Evolutionary conservation across 2,329 filamentous ascomycete species (phyloP).

Genomic region (Xylaria sp.): DNA sequence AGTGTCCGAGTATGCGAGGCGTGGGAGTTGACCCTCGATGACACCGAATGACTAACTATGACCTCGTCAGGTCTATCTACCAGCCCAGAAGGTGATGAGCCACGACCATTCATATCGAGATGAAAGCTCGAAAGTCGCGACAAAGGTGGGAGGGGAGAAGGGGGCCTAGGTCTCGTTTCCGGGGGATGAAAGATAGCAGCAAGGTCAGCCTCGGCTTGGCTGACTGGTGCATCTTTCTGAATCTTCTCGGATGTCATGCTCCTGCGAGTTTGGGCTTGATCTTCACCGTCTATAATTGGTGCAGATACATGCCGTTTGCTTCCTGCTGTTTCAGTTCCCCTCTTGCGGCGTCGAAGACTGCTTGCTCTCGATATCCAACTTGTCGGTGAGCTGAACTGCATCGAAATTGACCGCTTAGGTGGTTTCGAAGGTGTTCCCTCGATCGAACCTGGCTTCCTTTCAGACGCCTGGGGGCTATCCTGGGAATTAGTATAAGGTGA

Average conservation of each 20-base stretch:
- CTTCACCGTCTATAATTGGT: constrained; percentile 52
- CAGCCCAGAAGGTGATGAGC: constrained; percentile 56
- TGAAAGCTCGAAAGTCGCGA: constrained; percentile 66
- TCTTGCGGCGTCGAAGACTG: constrained; percentile 67
- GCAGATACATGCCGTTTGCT: constrained; percentile 66
- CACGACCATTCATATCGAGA: constrained; percentile 62
- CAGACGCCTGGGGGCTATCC: constrained; percentile 44
- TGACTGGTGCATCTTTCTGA: constrained; percentile 44
- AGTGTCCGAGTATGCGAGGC: constrained; percentile 50
- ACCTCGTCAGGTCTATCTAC: constrained; percentile 48
- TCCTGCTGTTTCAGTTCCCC: constrained; percentile 56
- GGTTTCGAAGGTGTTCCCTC: constrained; percentile 58
- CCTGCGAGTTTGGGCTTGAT: constrained; percentile 40
- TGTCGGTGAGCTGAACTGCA: constrained; percentile 67
- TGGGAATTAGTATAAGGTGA: constrained; percentile 33
- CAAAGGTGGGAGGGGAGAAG: constrained; percentile 67
- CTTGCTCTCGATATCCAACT: constrained; percentile 67
- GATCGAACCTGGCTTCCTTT: constrained; percentile 44
- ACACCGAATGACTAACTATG: constrained; percentile 33
- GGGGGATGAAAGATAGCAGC: constrained; percentile 48
- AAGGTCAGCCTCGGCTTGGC: constrained; percentile 48
- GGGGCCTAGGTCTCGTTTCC: constrained; percentile 58
- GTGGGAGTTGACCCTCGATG: constrained; percentile 46
- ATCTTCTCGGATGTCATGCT: constrained; percentile 46
- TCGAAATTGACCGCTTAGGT: constrained; percentile 66